phyloP scores from a whole-genome alignment of 192 early-diverging fungal genomes.

The Umbelopsis vinacea region DNA sequence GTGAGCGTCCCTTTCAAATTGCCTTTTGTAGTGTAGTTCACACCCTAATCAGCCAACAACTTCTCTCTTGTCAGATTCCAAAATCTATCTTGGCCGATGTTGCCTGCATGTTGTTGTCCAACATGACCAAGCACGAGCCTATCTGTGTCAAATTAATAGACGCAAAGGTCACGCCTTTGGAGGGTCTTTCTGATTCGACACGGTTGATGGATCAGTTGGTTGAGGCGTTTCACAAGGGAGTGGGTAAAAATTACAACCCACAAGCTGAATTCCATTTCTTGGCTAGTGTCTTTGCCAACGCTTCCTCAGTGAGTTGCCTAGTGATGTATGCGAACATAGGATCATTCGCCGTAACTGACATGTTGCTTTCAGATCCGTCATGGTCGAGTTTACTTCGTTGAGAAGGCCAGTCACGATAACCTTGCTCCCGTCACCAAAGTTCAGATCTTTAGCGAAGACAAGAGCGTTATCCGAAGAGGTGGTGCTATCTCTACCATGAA shows the following conservation, averaged over 20 bases:
- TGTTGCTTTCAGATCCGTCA: slow-evolving; percentile 45
- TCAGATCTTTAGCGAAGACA: slow-evolving; percentile 84
- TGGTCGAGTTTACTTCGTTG: slow-evolving; percentile 75
- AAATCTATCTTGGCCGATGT: slow-evolving; percentile 77
- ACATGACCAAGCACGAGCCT: slow-evolving; percentile 76
- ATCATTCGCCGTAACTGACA: neutral
- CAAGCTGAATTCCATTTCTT: slow-evolving; percentile 83
- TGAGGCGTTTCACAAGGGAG: slow-evolving; percentile 87
- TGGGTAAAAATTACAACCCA: slow-evolving; percentile 78
- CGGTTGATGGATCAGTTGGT: slow-evolving; percentile 82
- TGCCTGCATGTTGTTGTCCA: slow-evolving; percentile 90
- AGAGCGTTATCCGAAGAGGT: slow-evolving; percentile 84
- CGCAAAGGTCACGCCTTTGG: slow-evolving; percentile 35
- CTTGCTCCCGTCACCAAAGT: slow-evolving; percentile 82
- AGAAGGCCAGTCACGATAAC: slow-evolving; percentile 63
- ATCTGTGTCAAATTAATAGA: slow-evolving; percentile 62
- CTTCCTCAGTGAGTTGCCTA: slow-evolving; percentile 58
- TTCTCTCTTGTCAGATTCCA: slow-evolving; percentile 49
- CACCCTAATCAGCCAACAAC: neutral
- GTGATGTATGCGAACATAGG: neutral
- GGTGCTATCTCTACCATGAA: slow-evolving; percentile 89
- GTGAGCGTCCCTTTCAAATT: slow-evolving; percentile 43
- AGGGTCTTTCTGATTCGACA: slow-evolving; percentile 47
- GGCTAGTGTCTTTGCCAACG: slow-evolving; percentile 91
- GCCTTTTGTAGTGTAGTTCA: neutral